Conservation (phyloP, 176 grass and related monocot species). For the Alopecurus myosuroides region DNA sequence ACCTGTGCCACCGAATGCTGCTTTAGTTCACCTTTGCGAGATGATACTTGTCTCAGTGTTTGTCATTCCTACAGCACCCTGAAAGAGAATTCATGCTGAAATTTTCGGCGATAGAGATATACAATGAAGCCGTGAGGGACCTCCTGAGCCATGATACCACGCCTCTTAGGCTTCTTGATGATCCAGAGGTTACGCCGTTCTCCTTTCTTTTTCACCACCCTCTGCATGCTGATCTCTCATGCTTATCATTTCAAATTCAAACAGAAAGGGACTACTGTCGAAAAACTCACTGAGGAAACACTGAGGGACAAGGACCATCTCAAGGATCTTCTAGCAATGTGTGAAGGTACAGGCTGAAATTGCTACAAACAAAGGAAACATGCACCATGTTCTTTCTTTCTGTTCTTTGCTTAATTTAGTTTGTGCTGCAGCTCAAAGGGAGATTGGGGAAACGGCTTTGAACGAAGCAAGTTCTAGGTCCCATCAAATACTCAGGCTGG, state of each 20-base stretch:
- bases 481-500: constrained; percentile 99
- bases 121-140: constrained; percentile 96
- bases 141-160: constrained; percentile 63
- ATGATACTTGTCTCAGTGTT: not conserved
- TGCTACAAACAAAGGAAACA: not conserved
- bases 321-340: constrained; percentile 65
- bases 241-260: constrained; percentile 28
- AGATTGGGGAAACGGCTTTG: constrained; percentile 86
- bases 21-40: not conserved
- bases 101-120: constrained; percentile 97
- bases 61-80: constrained; percentile 55
- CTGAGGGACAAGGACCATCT: constrained; percentile 68
- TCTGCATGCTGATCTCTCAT: constrained; percentile 18
- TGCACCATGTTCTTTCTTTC: not conserved
- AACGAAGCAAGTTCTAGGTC: constrained; percentile 97
- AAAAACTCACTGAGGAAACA: constrained; percentile 88
- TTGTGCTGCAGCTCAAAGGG: constrained; percentile 71
- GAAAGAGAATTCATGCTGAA: constrained; percentile 86
- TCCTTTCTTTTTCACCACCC: not conserved
- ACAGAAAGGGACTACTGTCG: constrained; percentile 93
- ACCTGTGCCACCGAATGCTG: not conserved
- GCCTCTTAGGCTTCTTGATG: constrained; percentile 95
- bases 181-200: constrained; percentile 78
- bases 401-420: constrained; percentile 26
- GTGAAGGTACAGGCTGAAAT: constrained; percentile 59